phyloP scores from a whole-genome alignment of 1,284 basidiomycete genomes.

The Phaffia rhodozyma region DNA sequence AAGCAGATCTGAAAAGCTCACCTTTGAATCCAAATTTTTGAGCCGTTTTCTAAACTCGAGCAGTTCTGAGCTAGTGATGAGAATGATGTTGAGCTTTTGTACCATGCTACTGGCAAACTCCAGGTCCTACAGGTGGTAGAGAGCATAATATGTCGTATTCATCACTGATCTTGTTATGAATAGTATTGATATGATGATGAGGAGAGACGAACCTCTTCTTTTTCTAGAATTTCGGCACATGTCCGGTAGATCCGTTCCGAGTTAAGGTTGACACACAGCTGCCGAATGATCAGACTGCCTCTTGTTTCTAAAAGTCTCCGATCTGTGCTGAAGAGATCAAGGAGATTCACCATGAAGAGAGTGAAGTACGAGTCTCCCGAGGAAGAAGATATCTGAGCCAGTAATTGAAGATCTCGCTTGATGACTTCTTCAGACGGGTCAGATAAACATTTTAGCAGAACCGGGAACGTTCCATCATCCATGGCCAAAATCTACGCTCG shows the following conservation, averaged over 20 bases:
- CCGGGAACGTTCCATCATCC: constrained; percentile 94
- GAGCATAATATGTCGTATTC: not conserved
- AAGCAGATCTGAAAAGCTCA: constrained; percentile 33
- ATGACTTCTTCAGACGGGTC: constrained; percentile 92
- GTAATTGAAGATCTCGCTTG: constrained; percentile 85
- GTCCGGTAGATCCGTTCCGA: constrained; percentile 92
- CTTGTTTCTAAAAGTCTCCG: constrained; percentile 76
- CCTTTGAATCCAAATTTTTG: constrained; percentile 87
- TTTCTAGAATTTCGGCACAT: constrained; percentile 92
- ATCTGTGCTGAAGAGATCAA: constrained; percentile 92
- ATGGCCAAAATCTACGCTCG: constrained; percentile 67
- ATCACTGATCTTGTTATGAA: not conserved
- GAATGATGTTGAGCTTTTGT: constrained; percentile 65
- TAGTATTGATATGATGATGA: not conserved
- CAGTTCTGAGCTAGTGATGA: constrained; percentile 92
- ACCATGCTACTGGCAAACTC: constrained; percentile 15
- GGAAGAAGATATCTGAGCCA: constrained; percentile 86
- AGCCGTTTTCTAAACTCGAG: constrained; percentile 84
- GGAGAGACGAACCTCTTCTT: constrained; percentile 64
- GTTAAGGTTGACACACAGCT: constrained; percentile 86
- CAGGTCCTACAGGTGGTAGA: constrained; percentile 12
- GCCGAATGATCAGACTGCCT: constrained; percentile 90
- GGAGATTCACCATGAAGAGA: constrained; percentile 85
- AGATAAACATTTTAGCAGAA: constrained; percentile 86
- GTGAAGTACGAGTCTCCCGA: constrained; percentile 90